These are phyloP conservation scores for Lasiodiplodia citricola DNA, from an alignment of 2,329 filamentous ascomycete species.

Conservation along the genomic window DNA sequence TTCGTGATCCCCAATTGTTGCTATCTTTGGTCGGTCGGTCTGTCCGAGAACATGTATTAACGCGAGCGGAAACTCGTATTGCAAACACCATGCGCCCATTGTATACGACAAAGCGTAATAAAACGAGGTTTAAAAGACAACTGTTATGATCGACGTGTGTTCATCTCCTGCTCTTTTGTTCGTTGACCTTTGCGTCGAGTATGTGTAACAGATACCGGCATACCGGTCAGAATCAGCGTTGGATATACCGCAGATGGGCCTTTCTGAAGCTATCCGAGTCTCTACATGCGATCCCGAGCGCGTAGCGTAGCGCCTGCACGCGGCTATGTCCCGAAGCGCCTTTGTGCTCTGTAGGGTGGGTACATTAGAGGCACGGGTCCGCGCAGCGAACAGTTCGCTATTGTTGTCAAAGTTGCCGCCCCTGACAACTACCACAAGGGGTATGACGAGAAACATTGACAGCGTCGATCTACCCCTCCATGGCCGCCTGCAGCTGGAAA, in stretches of 20 bases:
- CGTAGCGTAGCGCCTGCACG: constrained; percentile 12
- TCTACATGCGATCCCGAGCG: not conserved
- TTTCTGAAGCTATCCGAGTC: constrained; percentile 5
- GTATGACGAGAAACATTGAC: constrained; percentile 5
- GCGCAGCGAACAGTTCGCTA: constrained; percentile 10
- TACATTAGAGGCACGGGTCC: constrained; percentile 4
- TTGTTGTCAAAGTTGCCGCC: constrained; percentile 1
- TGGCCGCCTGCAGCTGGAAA: constrained; percentile 1
- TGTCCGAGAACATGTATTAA: constrained; percentile 3
- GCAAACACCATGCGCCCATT: not conserved
- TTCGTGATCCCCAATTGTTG: not conserved
- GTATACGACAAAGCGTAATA: constrained; percentile 13
- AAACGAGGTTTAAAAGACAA: not conserved
- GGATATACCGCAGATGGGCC: constrained; percentile 15
- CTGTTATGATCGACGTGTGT: not conserved
- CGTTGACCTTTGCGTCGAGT: not conserved
- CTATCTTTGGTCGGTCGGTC: constrained; percentile 14
- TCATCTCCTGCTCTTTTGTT: constrained; percentile 13
- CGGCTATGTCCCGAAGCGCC: constrained; percentile 2
- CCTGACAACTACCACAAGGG: constrained; percentile 18
- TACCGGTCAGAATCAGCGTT: not conserved
- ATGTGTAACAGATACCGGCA: constrained; percentile 15
- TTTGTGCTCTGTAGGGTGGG: constrained; percentile 5
- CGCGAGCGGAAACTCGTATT: constrained; percentile 4
- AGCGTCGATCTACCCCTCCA: constrained; percentile 10